Conservation (phyloP, 352 stramenopile genomes). For the Pythium insidiosum region DNA sequence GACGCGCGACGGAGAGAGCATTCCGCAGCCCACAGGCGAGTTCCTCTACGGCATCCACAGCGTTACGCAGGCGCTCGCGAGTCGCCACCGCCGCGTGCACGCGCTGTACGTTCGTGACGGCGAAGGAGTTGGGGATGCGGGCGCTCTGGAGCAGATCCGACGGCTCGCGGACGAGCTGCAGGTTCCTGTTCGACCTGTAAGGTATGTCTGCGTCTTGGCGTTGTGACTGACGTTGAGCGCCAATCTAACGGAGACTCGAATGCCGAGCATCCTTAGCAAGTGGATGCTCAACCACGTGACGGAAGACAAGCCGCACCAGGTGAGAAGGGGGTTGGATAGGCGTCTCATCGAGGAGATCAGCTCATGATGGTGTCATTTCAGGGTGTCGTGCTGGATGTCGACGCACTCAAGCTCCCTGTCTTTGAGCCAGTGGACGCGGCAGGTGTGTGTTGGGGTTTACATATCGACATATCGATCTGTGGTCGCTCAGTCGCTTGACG, state of each 20-base stretch:
- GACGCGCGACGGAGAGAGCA: slow-evolving; percentile 23
- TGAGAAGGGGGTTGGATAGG: too few relatives aligned
- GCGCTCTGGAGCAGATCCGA: slow-evolving; percentile 7
- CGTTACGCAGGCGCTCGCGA: slow-evolving; percentile 55
- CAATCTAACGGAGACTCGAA: background rate
- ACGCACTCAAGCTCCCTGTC: slow-evolving; percentile 42
- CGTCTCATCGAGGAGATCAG: too few relatives aligned
- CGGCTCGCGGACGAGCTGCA: too few relatives aligned
- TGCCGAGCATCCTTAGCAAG: slow-evolving; percentile 32
- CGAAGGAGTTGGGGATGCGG: slow-evolving; percentile 3
- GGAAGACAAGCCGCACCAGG: slow-evolving; percentile 75
- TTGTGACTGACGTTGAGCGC: too few relatives aligned
- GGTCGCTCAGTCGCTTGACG: too few relatives aligned
- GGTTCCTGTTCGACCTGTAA: too few relatives aligned
- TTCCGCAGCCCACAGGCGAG: slow-evolving; percentile 51
- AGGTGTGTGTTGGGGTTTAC: too few relatives aligned
- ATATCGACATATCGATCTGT: too few relatives aligned
- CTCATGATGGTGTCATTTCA: too few relatives aligned
- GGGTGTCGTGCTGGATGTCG: slow-evolving; percentile 68
- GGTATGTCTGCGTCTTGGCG: too few relatives aligned
- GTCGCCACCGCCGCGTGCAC: slow-evolving; percentile 36
- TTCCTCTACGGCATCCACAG: slow-evolving; percentile 67
- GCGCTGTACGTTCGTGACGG: slow-evolving; percentile 39
- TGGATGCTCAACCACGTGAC: slow-evolving; percentile 83
- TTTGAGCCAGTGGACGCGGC: too few relatives aligned